Conservation (phyloP, 106 monocot species). For the Dendrobium nobile region DNA sequence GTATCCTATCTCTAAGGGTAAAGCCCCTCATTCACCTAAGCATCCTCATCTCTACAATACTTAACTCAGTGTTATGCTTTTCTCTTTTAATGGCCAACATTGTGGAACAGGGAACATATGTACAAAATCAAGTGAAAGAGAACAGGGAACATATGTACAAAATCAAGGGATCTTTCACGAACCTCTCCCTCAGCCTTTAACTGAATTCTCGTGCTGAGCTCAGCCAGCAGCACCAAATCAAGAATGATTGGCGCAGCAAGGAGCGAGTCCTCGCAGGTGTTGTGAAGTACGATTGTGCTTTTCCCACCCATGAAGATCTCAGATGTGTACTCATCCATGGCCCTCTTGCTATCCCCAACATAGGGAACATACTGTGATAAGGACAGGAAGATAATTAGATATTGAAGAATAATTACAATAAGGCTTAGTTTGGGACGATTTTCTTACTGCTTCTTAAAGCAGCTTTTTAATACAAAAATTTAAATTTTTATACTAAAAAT, state of each 20-base stretch:
- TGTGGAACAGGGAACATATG: no score
- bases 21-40: no score
- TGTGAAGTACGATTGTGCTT: constrained; percentile 85
- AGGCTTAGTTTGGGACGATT: no score
- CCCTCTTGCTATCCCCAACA: constrained; percentile 97
- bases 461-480: no score
- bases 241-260: constrained; percentile 93
- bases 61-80: no score
- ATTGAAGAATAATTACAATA: neutral
- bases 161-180: neutral
- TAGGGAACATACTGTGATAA: constrained; percentile 81
- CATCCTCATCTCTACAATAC: no score
- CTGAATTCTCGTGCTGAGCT: constrained; percentile 90
- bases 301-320: constrained; percentile 99
- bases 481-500: no score
- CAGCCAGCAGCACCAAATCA: constrained; percentile 82
- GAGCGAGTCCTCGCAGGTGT: constrained; percentile 96
- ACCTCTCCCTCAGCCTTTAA: constrained; percentile 91
- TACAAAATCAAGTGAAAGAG: neutral
- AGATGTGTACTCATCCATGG: constrained; percentile 95
- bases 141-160: no score
- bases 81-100: no score
- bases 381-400: neutral
- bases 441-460: no score
- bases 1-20: no score